Conservation (phyloP, 495 filamentous ascomycete genomes). For the Paragyromitra xinjiangensis region DNA sequence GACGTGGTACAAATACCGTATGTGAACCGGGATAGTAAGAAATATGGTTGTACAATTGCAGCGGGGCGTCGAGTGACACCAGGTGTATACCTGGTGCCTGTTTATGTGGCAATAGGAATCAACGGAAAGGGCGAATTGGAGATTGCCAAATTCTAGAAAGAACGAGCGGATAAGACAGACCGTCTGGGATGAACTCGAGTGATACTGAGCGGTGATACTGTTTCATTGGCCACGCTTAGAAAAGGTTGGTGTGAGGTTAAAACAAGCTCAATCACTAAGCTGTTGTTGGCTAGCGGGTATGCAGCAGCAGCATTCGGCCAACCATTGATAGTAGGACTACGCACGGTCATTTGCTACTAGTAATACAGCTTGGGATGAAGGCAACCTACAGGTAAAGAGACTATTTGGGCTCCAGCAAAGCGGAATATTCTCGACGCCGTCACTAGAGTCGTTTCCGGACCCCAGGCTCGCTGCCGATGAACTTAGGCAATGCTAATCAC, state of each 20-base stretch:
- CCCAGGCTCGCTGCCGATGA: too few relatives aligned
- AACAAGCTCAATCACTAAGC: slow-evolving; percentile 5
- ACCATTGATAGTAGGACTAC: background rate
- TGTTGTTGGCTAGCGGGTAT: background rate
- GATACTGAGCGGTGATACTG: background rate
- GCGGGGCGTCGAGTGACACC: background rate
- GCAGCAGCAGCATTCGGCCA: background rate
- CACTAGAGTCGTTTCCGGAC: background rate
- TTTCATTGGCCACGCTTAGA: background rate
- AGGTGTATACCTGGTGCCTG: background rate
- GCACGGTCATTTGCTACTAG: background rate
- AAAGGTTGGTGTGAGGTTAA: background rate
- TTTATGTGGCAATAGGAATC: background rate
- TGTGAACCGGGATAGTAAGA: background rate
- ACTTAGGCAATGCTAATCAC: background rate
- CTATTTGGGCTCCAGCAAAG: background rate
- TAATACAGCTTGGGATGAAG: too few relatives aligned
- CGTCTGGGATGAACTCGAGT: background rate
- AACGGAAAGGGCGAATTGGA: background rate
- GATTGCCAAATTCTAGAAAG: background rate
- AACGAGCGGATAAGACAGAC: background rate
- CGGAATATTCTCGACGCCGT: background rate
- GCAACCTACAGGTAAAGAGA: background rate
- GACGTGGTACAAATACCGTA: background rate
- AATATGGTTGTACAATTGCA: background rate